Evolutionary conservation across 208 protist genomes (phyloP), one percentile per base, ranked within the genome.

Genomic region (Trypanosoma cruzi): DNA sequence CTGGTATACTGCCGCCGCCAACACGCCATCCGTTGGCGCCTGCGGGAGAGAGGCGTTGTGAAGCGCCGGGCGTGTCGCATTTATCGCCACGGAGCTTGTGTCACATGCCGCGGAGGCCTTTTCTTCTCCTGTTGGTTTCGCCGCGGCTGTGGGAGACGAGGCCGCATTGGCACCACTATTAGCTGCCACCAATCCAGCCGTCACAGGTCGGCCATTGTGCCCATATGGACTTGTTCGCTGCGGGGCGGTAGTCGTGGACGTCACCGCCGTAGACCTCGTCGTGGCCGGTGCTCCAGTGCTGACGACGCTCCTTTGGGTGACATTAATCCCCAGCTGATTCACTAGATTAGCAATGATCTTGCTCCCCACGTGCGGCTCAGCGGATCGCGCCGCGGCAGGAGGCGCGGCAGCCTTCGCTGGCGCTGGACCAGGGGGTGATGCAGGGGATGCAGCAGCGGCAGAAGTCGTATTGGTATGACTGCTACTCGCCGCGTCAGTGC

Each of bases 1-100:
- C 57, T 90, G 81, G 31, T 86, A 77, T 11, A 84, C 68, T 50
- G 84, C 89, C 14, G 80, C 82, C 13, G 89, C 81, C 44, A 96
- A 66, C 20, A 81, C 68, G 13, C 90, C 88, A 66, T 96, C 89
- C 48, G 65, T 73, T 4, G 78, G 65, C 2, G 79, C 62, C 65
- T 91, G 85, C 54, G 85, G 91, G 31, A 96, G 80, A 13, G 82
- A 69, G 13, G 79, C 42, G 79, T 94, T 96, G 61, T 85, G 82
- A 40, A 93, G 76, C 26, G 76, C 76, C 10, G 66, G 77, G 14
- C 88, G 85, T 32, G 81, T 73, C 18, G 44, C 74, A 57, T 62
- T 42, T 36, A 58, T 52, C 64, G 73, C 44, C 68, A 10, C 56
- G 74, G 36, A 14, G 31, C 11, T 50, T 37, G 50, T 53, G n/a